A percentile compares a stretch with the other conserved stretches of the same genome.
Conservation (phyloP, 768 basidiomycete species). For the Amanita thiersii region DNA sequence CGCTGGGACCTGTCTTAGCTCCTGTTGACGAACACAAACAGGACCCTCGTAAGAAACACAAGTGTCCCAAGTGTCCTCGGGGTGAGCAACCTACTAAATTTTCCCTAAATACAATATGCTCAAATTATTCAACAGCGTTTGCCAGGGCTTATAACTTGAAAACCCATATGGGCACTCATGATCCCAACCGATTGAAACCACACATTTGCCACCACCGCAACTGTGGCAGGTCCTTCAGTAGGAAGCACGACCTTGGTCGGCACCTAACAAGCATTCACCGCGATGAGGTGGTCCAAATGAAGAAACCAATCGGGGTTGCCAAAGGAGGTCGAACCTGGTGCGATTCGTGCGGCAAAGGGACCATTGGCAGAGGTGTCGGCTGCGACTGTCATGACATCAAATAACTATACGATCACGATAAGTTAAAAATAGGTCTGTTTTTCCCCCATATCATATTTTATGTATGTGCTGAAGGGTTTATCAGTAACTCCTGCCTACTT, state of each 20-base stretch:
- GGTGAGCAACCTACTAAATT: conserved; percentile 29
- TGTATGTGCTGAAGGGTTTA: background rate
- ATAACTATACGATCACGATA: too few species aligned
- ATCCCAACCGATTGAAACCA: conserved; percentile 85
- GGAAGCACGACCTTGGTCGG: conserved; percentile 89
- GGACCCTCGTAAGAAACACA: conserved; percentile 74
- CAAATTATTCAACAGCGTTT: conserved; percentile 48
- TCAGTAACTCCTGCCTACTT: background rate
- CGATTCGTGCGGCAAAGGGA: conserved; percentile 65
- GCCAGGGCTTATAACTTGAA: conserved; percentile 93
- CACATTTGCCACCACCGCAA: conserved; percentile 80
- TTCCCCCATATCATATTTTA: too few species aligned
- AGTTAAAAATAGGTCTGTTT: too few species aligned
- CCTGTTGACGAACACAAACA: conserved; percentile 42
- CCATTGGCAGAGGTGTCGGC: conserved; percentile 41
- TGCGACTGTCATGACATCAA: conserved; percentile 65
- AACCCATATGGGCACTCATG: conserved; percentile 92
- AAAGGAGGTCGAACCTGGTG: conserved; percentile 63
- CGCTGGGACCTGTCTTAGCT: conserved; percentile 33
- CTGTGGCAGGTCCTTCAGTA: conserved; percentile 87
- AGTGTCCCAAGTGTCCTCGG: conserved; percentile 66
- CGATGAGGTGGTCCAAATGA: conserved; percentile 40
- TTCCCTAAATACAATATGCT: conserved; percentile 3
- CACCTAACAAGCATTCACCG: conserved; percentile 84
- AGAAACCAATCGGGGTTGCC: conserved; percentile 61